Percentiles rank a stretch among this genome's conserved stretches.
These are phyloP conservation scores for Phytophthora brassicae DNA, from an alignment of 352 stramenopile species.

Conservation along the genomic window DNA sequence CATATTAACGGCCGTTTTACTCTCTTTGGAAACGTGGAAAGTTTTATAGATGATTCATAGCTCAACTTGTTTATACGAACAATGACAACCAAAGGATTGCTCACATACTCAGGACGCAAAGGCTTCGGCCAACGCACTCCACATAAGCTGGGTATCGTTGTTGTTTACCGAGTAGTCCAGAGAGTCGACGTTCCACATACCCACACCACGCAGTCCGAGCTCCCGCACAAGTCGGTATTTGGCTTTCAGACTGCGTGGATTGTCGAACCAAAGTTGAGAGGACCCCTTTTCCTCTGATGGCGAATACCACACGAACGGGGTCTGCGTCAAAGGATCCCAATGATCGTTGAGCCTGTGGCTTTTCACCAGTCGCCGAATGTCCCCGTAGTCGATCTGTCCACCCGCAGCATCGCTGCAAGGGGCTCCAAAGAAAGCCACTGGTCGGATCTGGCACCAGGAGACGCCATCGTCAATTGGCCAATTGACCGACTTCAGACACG, in stretches of 20 bases:
- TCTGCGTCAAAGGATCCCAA: slow-evolving; percentile 61
- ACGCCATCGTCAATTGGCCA: slow-evolving; percentile 18
- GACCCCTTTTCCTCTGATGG: slow-evolving; percentile 10
- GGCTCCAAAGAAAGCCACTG: slow-evolving; percentile 66
- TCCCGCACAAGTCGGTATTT: slow-evolving; percentile 62
- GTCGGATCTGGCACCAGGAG: slow-evolving; percentile 20
- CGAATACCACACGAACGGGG: slow-evolving; percentile 48
- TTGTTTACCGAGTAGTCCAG: slow-evolving; percentile 56
- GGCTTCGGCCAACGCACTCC: slow-evolving; percentile 43
- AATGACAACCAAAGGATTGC: too few relatives aligned
- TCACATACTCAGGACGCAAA: slow-evolving; percentile 22
- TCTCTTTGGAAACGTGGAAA: slow-evolving; percentile 29
- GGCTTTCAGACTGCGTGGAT: slow-evolving; percentile 48
- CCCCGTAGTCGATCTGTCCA: slow-evolving; percentile 59
- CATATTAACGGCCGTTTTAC: slow-evolving; percentile 22
- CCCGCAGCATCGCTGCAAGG: slow-evolving; percentile 80
- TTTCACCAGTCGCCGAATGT: slow-evolving; percentile 45
- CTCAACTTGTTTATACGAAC: slow-evolving; percentile 21
- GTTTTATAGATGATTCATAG: slow-evolving; percentile 32
- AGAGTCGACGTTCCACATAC: slow-evolving; percentile 85
- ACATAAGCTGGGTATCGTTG: slow-evolving; percentile 57
- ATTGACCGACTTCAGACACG: slow-evolving; percentile 34
- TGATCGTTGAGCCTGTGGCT: slow-evolving; percentile 26
- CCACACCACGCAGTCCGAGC: slow-evolving; percentile 56
- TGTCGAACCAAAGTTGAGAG: slow-evolving; percentile 78